Evolutionary conservation across 208 protist species (phyloP), one percentile per base, ranked within the genome.

Genomic region (Naegleria gruberi): DNA sequence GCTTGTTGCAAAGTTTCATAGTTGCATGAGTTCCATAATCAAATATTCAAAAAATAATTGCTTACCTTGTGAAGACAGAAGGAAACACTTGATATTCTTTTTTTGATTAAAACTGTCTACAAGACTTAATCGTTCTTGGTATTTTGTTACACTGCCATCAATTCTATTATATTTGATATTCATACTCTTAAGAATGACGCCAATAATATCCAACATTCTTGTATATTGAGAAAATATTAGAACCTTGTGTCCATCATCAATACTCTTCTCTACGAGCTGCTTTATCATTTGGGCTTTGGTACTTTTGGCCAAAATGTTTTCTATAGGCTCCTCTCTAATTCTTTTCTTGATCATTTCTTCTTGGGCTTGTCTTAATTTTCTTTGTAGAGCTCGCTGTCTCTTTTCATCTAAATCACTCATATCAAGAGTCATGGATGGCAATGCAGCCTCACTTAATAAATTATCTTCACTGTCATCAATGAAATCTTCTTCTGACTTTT

Each of bases 41-140:
- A n/a, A n/a, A n/a, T n/a, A n/a, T n/a, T n/a, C n/a, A n/a, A n/a
- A n/a, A n/a, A n/a, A n/a, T n/a, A n/a, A n/a, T n/a, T n/a, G n/a
- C n/a, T n/a, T 30, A 98, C 99, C 26, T 96, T 97, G 10, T 99
- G 92, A 1, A 99, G 89, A 91, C 98, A 97, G 94, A 99, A 93
- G 94, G 93, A 90, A 90, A 94, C 45, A 82, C 90, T 30, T 10
- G 89, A 41, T 26, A 43, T 34, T 34, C 34, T 42, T 34, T 90
- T 86, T n/a, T 84, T 88, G 90, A 23, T 98, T 98, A 93, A 98
- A 99, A 2, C 81, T 43, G 4, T 95, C 90, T 15, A 99, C 97
- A 74, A 93, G 57, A 47, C 89, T 44, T 44, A 93, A 90, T 77
- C 90, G 0, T 86, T 43, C 43, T 4, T 23, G 7, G 42, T 23